phyloP scores from a whole-genome alignment of 108 stramenopile species.

The Mediolabrus comicus region DNA sequence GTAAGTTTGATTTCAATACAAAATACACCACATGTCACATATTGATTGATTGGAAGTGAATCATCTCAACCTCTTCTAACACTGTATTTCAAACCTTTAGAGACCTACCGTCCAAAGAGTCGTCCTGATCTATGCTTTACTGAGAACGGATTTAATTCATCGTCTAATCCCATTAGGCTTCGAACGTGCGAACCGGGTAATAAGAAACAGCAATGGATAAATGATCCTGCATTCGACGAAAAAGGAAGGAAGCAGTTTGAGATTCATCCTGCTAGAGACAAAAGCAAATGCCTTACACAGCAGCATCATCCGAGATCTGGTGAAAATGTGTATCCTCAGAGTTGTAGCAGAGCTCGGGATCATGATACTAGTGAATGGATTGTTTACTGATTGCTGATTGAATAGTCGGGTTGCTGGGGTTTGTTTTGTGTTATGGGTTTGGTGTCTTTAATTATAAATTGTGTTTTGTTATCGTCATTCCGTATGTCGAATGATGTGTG shows the following conservation, averaged over 20 bases:
- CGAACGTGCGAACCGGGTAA: not conserved
- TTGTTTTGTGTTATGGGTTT: too few species aligned
- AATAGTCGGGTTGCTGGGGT: too few species aligned
- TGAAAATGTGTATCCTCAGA: constrained; percentile 2
- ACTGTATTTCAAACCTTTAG: too few species aligned
- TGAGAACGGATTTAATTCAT: not conserved
- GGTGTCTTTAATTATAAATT: too few species aligned
- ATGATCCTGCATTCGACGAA: not conserved
- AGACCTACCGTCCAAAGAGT: not conserved
- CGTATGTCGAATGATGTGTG: too few species aligned
- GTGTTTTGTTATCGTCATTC: too few species aligned
- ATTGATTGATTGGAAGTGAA: too few species aligned
- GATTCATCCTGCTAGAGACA: constrained; percentile 4
- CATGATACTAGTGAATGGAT: constrained; percentile 2
- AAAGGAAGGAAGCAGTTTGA: not conserved
- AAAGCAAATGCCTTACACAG: constrained; percentile 9
- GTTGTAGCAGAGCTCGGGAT: not conserved
- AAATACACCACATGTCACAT: too few species aligned
- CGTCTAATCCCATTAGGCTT: not conserved
- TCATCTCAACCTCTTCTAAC: too few species aligned
- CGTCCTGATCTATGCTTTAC: constrained; percentile 2
- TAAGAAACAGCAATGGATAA: not conserved
- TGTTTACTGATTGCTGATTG: too few species aligned
- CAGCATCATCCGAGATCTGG: constrained; percentile 12
- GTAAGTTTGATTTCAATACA: too few species aligned